phyloP scores from a whole-genome alignment of 225 moss, liverwort and hornwort genomes.

The Pleurozium schreberi region DNA sequence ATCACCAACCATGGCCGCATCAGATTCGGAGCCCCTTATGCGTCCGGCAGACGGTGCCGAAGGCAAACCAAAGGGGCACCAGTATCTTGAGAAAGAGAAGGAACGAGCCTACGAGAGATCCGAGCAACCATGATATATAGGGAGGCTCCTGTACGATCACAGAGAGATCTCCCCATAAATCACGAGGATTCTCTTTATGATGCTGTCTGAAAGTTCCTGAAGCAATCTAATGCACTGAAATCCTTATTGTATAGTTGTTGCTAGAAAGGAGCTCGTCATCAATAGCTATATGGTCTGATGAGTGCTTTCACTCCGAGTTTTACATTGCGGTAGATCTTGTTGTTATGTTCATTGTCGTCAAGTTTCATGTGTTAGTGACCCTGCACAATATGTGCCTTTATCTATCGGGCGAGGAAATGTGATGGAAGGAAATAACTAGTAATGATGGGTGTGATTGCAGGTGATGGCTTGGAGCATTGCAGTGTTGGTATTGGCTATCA shows the following conservation, averaged over 20 bases:
- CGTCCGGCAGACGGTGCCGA: neutral
- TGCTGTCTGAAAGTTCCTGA: neutral
- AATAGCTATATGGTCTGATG: neutral
- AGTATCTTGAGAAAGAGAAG: neutral
- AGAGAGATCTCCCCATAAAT: neutral
- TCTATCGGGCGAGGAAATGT: neutral
- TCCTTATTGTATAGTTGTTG: neutral
- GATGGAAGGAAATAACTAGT: neutral
- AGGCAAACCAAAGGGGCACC: neutral
- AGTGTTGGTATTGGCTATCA: constrained; percentile 62
- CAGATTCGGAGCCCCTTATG: constrained; percentile 31
- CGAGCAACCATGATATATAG: constrained; percentile 20
- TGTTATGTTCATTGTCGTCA: neutral
- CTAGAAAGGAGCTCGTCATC: neutral
- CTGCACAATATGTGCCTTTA: neutral
- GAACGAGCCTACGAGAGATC: constrained; percentile 67
- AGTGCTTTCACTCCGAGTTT: neutral
- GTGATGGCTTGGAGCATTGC: constrained; percentile 64
- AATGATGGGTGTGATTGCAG: constrained; percentile 28
- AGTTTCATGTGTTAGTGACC: neutral
- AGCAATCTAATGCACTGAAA: neutral
- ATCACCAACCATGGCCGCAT: constrained; percentile 1
- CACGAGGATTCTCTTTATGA: neutral
- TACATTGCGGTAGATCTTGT: neutral
- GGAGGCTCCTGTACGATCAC: neutral